Evolutionary conservation across 2,329 filamentous ascomycete species (phyloP).

Genomic region (Penicillium sp.): DNA sequence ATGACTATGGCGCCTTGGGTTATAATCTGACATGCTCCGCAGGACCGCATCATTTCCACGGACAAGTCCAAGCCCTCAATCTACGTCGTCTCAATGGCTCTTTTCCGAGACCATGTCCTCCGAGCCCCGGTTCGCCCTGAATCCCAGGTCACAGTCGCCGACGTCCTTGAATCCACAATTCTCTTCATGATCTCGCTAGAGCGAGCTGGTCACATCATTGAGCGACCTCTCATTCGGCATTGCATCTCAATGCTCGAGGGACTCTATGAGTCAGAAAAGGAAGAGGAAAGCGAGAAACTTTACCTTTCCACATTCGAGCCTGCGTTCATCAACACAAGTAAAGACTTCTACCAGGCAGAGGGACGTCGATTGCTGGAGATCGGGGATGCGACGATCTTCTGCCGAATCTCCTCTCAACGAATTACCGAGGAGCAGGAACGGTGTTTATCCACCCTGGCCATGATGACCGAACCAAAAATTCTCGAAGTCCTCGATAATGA

Average conservation of each 20-base stretch:
- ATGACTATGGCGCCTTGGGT: background rate
- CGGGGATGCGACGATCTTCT: constrained; percentile 75
- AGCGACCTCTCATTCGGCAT: constrained; percentile 73
- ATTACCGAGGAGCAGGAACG: constrained; percentile 76
- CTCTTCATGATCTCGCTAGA: constrained; percentile 92
- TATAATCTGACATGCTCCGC: constrained; percentile 1
- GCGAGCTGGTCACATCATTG: constrained; percentile 80
- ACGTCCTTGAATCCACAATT: constrained; percentile 74
- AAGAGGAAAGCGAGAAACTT: constrained; percentile 72
- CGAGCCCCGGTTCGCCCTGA: constrained; percentile 51
- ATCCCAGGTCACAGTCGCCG: constrained; percentile 53
- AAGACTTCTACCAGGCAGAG: constrained; percentile 69
- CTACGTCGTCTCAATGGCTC: constrained; percentile 75
- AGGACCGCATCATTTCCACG: constrained; percentile 75
- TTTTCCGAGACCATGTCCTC: constrained; percentile 84
- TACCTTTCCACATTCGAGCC: constrained; percentile 82
- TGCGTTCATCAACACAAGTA: constrained; percentile 66
- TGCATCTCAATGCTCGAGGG: constrained; percentile 86
- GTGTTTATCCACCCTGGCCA: constrained; percentile 75
- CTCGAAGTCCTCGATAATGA: constrained; percentile 72
- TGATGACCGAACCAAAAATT: constrained; percentile 67
- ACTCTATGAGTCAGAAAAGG: constrained; percentile 75
- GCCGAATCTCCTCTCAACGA: constrained; percentile 68
- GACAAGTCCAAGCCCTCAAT: constrained; percentile 72
- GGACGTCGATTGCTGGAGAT: constrained; percentile 69